Evolutionary conservation across 2,329 filamentous ascomycete genomes (phyloP).

Genomic region (Ceratocystis smalleyi): DNA sequence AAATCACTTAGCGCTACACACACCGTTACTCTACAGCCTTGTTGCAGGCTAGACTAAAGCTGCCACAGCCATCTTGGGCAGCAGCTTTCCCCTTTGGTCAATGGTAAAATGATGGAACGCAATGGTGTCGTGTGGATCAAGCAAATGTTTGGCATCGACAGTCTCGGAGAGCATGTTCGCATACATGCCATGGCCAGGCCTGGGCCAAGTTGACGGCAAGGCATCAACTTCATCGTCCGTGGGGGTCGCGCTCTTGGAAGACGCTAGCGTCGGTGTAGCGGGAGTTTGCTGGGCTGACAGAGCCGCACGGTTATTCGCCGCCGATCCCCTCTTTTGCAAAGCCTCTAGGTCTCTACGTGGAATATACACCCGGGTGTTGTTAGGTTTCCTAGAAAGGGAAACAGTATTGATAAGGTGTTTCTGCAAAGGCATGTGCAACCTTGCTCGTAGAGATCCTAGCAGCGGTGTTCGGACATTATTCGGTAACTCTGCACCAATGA

Average conservation of each 20-base stretch:
- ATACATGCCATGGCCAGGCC: slow-evolving; percentile 28
- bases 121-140: slow-evolving; percentile 29
- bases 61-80: slow-evolving; percentile 17
- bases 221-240: slow-evolving; percentile 22
- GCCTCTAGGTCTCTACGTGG: slow-evolving; percentile 9
- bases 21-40: neutral
- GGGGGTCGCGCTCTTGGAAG: slow-evolving; percentile 16
- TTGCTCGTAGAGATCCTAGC: slow-evolving; percentile 1
- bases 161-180: slow-evolving; percentile 26
- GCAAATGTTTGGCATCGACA: slow-evolving; percentile 25
- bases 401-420: slow-evolving; percentile 15
- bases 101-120: slow-evolving; percentile 32
- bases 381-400: slow-evolving; percentile 5
- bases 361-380: slow-evolving; percentile 9
- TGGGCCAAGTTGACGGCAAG: slow-evolving; percentile 28
- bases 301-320: slow-evolving; percentile 2
- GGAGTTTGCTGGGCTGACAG: neutral
- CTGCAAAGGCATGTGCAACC: slow-evolving; percentile 3
- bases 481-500: neutral
- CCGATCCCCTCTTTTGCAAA: neutral
- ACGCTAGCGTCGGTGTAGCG: slow-evolving; percentile 7
- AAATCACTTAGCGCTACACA: neutral
- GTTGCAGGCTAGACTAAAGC: slow-evolving; percentile 9
- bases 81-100: slow-evolving; percentile 19
- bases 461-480: slow-evolving; percentile 7